Conservation (phyloP, 768 basidiomycete species). For the Lepiota venenata region DNA sequence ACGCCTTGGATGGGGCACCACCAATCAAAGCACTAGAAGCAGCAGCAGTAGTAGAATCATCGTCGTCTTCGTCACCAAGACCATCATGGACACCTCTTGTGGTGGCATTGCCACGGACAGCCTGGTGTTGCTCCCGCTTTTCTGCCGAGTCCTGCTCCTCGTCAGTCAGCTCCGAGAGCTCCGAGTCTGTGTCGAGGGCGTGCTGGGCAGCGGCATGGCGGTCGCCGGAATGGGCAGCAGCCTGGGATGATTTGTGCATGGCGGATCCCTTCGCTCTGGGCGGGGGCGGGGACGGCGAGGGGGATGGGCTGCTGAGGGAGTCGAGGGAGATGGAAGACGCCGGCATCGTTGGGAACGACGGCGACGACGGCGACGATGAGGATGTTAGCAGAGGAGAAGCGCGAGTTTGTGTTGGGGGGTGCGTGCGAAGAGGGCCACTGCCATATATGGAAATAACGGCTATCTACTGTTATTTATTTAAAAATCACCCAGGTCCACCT, state of each 20-base stretch:
- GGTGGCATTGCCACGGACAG: slow-evolving; percentile 12
- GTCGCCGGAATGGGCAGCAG: slow-evolving; percentile 24
- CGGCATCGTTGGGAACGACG: slow-evolving; percentile 22
- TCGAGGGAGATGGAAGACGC: slow-evolving; percentile 52
- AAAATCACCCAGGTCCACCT: slow-evolving; percentile 80
- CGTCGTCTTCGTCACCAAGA: slow-evolving; percentile 20
- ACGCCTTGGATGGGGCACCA: slow-evolving; percentile 21
- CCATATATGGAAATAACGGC: slow-evolving; percentile 16
- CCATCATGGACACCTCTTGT: neutral
- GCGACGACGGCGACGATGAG: slow-evolving; percentile 19
- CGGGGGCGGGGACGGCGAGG: slow-evolving; percentile 46
- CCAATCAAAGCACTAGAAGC: slow-evolving; percentile 6
- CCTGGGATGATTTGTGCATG: slow-evolving; percentile 11
- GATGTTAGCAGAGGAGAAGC: slow-evolving; percentile 18
- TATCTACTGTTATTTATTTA: slow-evolving; percentile 29
- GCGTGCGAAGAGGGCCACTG: slow-evolving; percentile 27
- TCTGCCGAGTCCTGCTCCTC: slow-evolving; percentile 58
- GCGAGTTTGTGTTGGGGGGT: slow-evolving; percentile 30
- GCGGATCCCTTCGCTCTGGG: slow-evolving; percentile 15
- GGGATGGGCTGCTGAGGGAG: slow-evolving; percentile 65
- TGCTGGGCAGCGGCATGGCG: slow-evolving; percentile 16
- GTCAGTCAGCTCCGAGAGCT: slow-evolving; percentile 82
- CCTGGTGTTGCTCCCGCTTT: slow-evolving; percentile 21
- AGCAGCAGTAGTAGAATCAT: slow-evolving; percentile 19
- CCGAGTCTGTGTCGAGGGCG: slow-evolving; percentile 59